These are phyloP conservation scores for Suillus tomentosus DNA, from an alignment of 768 basidiomycete species.

Conservation along the genomic window DNA sequence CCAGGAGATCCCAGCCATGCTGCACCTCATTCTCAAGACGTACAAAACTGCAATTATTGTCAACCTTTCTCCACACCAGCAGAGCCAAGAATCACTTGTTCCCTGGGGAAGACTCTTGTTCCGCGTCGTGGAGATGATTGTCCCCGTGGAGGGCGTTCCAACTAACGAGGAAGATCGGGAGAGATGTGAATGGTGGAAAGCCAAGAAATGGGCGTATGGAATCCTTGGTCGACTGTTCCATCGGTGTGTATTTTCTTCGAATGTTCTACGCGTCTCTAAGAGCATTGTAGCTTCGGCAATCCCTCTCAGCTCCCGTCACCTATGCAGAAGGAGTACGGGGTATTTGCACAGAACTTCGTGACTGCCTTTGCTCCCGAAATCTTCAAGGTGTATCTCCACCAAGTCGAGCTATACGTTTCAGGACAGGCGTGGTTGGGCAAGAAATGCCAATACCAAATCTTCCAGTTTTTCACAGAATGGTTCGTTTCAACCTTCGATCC, in stretches of 20 bases:
- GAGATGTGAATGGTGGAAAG: conserved; percentile 84
- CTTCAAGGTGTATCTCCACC: conserved; percentile 72
- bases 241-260: conserved; percentile 40
- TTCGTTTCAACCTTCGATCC: conserved; percentile 34
- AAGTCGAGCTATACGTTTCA: conserved; percentile 67
- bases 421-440: conserved; percentile 78
- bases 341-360: conserved; percentile 79
- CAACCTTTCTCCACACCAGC: conserved; percentile 72
- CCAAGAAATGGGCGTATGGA: conserved; percentile 93
- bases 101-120: conserved; percentile 89
- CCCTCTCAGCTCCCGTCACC: conserved; percentile 82
- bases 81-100: conserved; percentile 70
- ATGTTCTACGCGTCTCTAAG: conserved; percentile 11
- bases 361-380: conserved; percentile 84
- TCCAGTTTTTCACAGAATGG: conserved; percentile 90
- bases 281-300: conserved; percentile 66
- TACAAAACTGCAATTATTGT: conserved; percentile 85
- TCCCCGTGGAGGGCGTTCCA: conserved; percentile 67
- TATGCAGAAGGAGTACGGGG: conserved; percentile 65
- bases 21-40: conserved; percentile 85
- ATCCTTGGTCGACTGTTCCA: conserved; percentile 75
- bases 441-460: conserved; percentile 82
- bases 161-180: conserved; percentile 77
- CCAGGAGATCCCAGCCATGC: conserved; percentile 78
- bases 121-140: conserved; percentile 68